Evolutionary conservation across 164 flowering plant genomes (phyloP).

Genomic region (Akebia trifoliata): DNA sequence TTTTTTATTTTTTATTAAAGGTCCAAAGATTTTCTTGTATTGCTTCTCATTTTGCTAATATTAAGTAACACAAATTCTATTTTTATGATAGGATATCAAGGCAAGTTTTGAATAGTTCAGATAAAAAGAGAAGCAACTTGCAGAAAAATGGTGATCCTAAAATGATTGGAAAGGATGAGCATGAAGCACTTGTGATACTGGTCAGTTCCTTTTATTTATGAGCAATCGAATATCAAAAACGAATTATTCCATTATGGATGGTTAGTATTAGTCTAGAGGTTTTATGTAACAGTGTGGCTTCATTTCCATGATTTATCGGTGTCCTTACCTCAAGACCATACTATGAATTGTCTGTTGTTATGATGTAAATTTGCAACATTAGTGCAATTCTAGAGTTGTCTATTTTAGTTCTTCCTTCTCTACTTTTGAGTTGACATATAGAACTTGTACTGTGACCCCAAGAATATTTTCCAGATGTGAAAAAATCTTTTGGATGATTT

Average conservation of each 20-base stretch:
- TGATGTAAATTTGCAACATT: no score
- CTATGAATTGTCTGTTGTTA: no score
- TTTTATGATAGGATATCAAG: slow-evolving; percentile 45
- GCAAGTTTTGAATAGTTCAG: slow-evolving; percentile 24
- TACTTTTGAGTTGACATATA: no score
- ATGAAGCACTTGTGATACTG: slow-evolving; percentile 52
- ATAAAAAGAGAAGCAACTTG: slow-evolving; percentile 22
- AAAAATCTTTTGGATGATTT: no score
- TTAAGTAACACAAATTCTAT: neutral
- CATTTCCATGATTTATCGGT: neutral
- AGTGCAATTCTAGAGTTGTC: no score
- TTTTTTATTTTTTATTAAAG: neutral
- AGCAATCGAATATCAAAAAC: neutral
- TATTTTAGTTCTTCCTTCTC: no score
- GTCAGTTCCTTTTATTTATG: slow-evolving; percentile 30
- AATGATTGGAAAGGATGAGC: slow-evolving; percentile 30
- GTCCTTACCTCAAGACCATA: neutral
- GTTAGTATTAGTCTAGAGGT: neutral
- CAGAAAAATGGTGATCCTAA: slow-evolving; percentile 22
- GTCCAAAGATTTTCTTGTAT: neutral
- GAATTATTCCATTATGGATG: neutral
- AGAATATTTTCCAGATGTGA: no score
- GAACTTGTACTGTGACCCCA: no score
- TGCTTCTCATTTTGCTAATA: no score
- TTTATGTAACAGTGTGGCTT: slow-evolving; percentile 2